Evolutionary conservation across 2,329 filamentous ascomycete genomes (phyloP), one percentile per base, ranked within the genome.

Genomic region (Microsporum canis): DNA sequence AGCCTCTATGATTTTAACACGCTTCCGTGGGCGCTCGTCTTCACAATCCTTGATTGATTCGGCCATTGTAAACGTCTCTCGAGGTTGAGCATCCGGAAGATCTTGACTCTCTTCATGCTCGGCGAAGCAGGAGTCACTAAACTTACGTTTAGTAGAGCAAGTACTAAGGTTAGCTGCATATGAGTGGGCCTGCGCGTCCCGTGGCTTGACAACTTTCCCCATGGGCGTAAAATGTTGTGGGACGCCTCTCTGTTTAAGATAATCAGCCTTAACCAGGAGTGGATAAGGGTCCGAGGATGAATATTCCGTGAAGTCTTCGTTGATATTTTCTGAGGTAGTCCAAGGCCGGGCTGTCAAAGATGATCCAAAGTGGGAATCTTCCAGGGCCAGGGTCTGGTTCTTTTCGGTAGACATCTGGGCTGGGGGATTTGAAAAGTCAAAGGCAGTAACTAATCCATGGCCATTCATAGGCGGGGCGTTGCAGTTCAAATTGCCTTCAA

Each of bases 1-100:
- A 10, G 65, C 53, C 4, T 66, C 57, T 4, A 57, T 58, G 3
- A 63, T 63, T 61, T 71, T 74, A 23, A 63, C 60, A 39, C 69
- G 69, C 61, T 76, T 74, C 12, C 59, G 38, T 31, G 57, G 57
- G 10, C 39, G 57, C 41, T 27, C 62, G 23, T 63, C 62, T 39
- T 57, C 57, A 14, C 3, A 61, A 49, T 55, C 65, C 57, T 23
- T 59, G 34, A 12, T 63, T 41, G 8, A 10, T 14, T 58, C 53
- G 4, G 5, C 12, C n/a, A 1, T 8, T n/a, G 39, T n/a, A 8
- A 41, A 8, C 10, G 7, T 23, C 1, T 60, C 38, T 39, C 38
- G 57, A 29, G 49, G 58, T 14, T 62, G 61, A 5, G 61, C 58
- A 36, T 63, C 55, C 10, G 57, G 61, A n/a, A 61, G 49, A 55